phyloP scores from a whole-genome alignment of 2,329 filamentous ascomycete genomes.

The Diaporthe citri region DNA sequence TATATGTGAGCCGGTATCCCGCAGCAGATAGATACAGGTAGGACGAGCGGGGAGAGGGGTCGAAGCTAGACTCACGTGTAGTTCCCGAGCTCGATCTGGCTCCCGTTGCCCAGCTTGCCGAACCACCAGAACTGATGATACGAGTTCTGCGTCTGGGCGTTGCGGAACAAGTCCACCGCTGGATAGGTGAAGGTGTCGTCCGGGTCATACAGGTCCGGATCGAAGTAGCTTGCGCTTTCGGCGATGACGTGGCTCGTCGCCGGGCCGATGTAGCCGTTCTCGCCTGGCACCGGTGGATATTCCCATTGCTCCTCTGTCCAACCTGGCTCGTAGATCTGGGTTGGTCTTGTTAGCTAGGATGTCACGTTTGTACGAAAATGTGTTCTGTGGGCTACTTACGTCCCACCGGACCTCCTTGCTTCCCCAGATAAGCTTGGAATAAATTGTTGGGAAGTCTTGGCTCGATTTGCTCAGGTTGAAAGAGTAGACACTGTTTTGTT shows the following conservation, averaged over 20 bases:
- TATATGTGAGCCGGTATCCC: too few species aligned
- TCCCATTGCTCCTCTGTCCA: constrained; percentile 44
- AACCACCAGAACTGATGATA: constrained; percentile 31
- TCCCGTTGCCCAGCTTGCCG: constrained; percentile 31
- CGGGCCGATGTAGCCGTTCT: constrained; percentile 43
- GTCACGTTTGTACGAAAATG: accelerated
- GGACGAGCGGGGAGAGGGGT: neutral
- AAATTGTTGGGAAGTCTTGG: constrained; percentile 49
- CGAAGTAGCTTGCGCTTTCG: neutral
- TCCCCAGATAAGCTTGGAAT: constrained; percentile 45
- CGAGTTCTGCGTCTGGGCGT: constrained; percentile 2
- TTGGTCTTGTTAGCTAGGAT: neutral
- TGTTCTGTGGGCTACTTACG: constrained; percentile 39
- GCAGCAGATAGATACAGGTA: neutral
- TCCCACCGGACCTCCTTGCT: constrained; percentile 49
- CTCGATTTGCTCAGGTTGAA: neutral
- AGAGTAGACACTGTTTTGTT: neutral
- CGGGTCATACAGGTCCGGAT: constrained; percentile 25
- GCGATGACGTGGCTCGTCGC: constrained; percentile 41
- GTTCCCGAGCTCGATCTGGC: constrained; percentile 29
- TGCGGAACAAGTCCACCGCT: constrained; percentile 7
- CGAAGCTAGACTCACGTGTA: constrained; percentile 2
- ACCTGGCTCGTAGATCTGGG: constrained; percentile 38
- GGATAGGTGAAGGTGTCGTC: constrained; percentile 28
- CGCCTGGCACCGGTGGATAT: constrained; percentile 45